phyloP scores from a whole-genome alignment of 1,139 yeast species.

The Saccharomyces uvarum region DNA sequence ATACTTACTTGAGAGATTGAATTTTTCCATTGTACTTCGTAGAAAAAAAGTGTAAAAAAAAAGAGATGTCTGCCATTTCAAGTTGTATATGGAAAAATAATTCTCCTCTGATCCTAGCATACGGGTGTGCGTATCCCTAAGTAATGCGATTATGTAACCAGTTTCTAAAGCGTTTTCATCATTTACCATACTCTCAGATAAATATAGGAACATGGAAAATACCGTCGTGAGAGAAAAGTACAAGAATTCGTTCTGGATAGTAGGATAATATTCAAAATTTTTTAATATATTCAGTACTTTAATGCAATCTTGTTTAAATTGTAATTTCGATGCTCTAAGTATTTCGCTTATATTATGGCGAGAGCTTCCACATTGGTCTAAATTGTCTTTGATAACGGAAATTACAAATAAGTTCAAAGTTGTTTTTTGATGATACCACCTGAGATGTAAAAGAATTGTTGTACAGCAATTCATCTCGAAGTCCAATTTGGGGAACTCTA shows the following conservation, averaged over 20 bases:
- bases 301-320: not conserved
- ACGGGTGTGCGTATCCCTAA: constrained; percentile 8
- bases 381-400: constrained; percentile 19
- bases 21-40: constrained; percentile 8
- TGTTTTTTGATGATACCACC: constrained; percentile 13
- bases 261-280: constrained; percentile 7
- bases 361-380: constrained; percentile 10
- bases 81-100: constrained; percentile 12
- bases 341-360: constrained; percentile 12
- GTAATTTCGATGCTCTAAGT: constrained; percentile 1
- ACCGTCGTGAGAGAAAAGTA: constrained; percentile 10
- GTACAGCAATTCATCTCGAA: constrained; percentile 20
- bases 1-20: constrained; percentile 6
- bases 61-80: constrained; percentile 20
- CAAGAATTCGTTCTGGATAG: constrained; percentile 8
- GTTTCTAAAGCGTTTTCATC: constrained; percentile 7
- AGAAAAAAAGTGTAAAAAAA: constrained; percentile 16
- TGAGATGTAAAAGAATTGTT: constrained; percentile 20
- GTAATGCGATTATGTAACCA: constrained; percentile 9
- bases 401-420: constrained; percentile 16
- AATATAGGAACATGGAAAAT: constrained; percentile 7
- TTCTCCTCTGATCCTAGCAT: constrained; percentile 10
- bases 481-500: constrained; percentile 17
- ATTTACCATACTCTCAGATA: constrained; percentile 7
- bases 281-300: constrained; percentile 7